phyloP scores from a whole-genome alignment of 1,139 yeast genomes.

The Kodamaea sp. region DNA sequence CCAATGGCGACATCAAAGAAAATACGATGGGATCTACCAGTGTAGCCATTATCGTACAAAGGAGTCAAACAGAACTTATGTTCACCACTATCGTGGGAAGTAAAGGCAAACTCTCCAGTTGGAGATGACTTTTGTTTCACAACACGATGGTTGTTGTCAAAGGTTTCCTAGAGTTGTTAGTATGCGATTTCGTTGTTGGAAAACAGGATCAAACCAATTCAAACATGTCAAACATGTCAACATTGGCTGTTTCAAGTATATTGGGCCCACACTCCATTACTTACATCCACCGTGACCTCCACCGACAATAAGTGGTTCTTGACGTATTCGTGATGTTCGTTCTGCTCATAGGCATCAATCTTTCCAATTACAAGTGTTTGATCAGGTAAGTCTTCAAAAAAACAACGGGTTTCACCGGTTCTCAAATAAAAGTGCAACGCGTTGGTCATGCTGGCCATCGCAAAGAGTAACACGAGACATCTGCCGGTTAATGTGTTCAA shows the following conservation, averaged over 20 bases:
- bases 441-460: constrained; percentile 15
- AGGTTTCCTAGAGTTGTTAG: constrained; percentile 35
- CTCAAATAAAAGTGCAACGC: constrained; percentile 50
- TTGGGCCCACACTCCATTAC: too few species aligned
- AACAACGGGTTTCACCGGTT: constrained; percentile 49
- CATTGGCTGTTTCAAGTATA: too few species aligned
- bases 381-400: constrained; percentile 45
- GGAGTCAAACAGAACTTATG: constrained; percentile 52
- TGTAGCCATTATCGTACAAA: constrained; percentile 37
- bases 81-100: constrained; percentile 43
- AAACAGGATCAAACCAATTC: background rate
- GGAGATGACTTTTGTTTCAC: constrained; percentile 42
- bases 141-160: constrained; percentile 49
- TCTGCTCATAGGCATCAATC: constrained; percentile 43
- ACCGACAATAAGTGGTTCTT: constrained; percentile 36
- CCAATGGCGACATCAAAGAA: constrained; percentile 50
- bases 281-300: constrained; percentile 42
- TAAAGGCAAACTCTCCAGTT: constrained; percentile 41
- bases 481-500: constrained; percentile 5
- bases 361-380: constrained; percentile 48
- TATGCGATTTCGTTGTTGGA: background rate
- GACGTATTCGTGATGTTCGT: constrained; percentile 31
- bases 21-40: constrained; percentile 39
- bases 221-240: too few species aligned
- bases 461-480: constrained; percentile 12